Percentiles rank a stretch among this genome's conserved stretches.
phyloP scores from a whole-genome alignment of 768 basidiomycete genomes.

The Pleurotus ostreatus region DNA sequence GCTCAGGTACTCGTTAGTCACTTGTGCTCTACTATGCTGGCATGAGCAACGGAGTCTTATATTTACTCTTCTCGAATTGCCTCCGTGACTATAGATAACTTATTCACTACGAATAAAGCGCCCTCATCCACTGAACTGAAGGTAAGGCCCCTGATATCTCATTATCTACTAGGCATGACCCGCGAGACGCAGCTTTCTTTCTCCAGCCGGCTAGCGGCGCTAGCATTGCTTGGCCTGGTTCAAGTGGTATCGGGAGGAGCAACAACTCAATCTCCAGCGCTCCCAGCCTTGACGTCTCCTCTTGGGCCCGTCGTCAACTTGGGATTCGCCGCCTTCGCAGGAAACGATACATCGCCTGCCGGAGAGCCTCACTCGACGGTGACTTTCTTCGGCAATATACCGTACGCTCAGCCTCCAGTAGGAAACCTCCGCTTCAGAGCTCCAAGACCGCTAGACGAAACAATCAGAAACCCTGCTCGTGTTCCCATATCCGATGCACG shows the following conservation, averaged over 20 bases:
- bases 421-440: slow-evolving; percentile 37
- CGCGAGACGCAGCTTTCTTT: too few species aligned
- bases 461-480: slow-evolving; percentile 4
- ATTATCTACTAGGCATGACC: too few species aligned
- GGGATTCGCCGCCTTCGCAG: slow-evolving; percentile 35
- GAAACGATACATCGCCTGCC: slow-evolving; percentile 34
- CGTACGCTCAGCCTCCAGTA: slow-evolving; percentile 38
- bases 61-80: too few species aligned
- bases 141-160: too few species aligned
- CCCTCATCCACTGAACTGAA: too few species aligned
- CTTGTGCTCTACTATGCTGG: too few species aligned
- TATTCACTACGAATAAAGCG: too few species aligned
- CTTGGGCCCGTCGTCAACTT: slow-evolving; percentile 35
- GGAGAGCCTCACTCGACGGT: slow-evolving; percentile 31
- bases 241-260: background rate
- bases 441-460: slow-evolving; percentile 32
- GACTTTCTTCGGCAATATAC: slow-evolving; percentile 38
- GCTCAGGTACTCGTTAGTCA: too few species aligned
- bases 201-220: too few species aligned
- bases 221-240: too few species aligned
- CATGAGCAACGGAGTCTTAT: too few species aligned
- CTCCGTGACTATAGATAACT: too few species aligned
- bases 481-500: slow-evolving; percentile 32
- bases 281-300: slow-evolving; percentile 12
- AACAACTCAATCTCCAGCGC: background rate